Evolutionary conservation across 2,329 filamentous ascomycete species (phyloP), one percentile per base, ranked within the genome.

Genomic region (Coniochaeta ligniaria): DNA sequence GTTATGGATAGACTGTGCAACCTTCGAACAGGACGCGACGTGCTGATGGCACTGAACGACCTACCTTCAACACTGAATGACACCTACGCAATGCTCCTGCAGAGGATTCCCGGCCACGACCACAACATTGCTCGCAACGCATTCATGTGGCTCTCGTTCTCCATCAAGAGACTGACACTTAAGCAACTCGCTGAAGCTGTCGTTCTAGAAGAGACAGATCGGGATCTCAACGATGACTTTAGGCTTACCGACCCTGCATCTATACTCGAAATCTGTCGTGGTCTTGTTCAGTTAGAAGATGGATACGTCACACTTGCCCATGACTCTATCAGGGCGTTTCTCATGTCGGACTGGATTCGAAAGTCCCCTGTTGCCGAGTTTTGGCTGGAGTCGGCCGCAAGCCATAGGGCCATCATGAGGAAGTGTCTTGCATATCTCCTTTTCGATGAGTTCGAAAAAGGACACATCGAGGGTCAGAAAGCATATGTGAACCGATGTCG

Each of bases 161-260:
- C 67, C 2, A 62, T 67, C 2, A 63, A 67, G 7, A 68, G 68
- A 5, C 62, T 71, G 2, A 60, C 59, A 2, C 62, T 69, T 1
- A 22, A 45, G 1, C 68, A 70, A 57, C 65, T 71, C 11, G 66
- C 65, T 14, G 69, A 71, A 56, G 68, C 68, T 2, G 66, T 70
- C 14, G 64, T 69, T 7, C 60, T 71, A 8, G 64, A 68, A 38
- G 66, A 69, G 17, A 61, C 61, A 1, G 67, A 70, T 36, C 60
- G 47, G 6, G 36, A 59, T 17, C 65, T 71, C 8, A 65, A 70
- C 50, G 64, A 63, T 9, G 70, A 72, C 26, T 63, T 47, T 47
- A 61, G 66, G n/a, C 59, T 69, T 6, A 66, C 61, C 31, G 60
- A 68, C 28, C 64, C 61, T 3, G 22, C 63, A 1, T 38, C 61